A percentile compares a stretch with the other conserved stretches of the same genome.
These are phyloP conservation scores for Globisporangium lucens DNA, from an alignment of 352 stramenopile genomes.

Conservation along the genomic window DNA sequence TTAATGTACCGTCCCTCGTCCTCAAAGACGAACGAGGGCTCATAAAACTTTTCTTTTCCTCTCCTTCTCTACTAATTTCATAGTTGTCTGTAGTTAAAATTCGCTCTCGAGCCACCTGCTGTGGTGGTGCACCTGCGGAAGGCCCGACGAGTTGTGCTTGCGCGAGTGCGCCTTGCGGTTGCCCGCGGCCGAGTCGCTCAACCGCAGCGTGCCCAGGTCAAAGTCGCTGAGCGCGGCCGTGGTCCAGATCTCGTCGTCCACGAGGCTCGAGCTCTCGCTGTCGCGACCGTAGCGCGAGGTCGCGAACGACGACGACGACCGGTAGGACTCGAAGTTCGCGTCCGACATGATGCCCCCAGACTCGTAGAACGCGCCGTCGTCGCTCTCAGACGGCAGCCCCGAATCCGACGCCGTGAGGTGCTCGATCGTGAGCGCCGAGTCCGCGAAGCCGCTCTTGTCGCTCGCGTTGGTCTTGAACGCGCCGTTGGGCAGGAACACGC, in stretches of 20 bases:
- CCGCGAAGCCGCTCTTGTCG: slow-evolving; percentile 12
- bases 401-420: slow-evolving; percentile 11
- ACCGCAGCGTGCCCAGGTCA: slow-evolving; percentile 13
- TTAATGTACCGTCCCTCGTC: neutral
- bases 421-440: slow-evolving; percentile 16
- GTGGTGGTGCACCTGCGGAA: slow-evolving; percentile 1
- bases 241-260: slow-evolving; percentile 20
- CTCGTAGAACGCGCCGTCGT: slow-evolving; percentile 11
- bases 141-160: neutral
- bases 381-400: slow-evolving; percentile 3
- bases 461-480: slow-evolving; percentile 14
- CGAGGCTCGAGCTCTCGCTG: slow-evolving; percentile 15
- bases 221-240: slow-evolving; percentile 12
- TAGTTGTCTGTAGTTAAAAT: slow-evolving; percentile 8
- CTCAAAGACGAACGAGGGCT: neutral
- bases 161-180: neutral
- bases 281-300: neutral
- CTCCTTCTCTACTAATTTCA: neutral
- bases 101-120: slow-evolving; percentile 14
- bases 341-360: slow-evolving; percentile 5
- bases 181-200: slow-evolving; percentile 9
- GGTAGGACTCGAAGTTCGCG: neutral
- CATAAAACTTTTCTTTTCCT: slow-evolving; percentile 1
- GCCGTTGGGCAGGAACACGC: slow-evolving; percentile 16
- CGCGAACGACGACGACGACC: slow-evolving; percentile 1